Percentiles rank a stretch among this genome's conserved stretches.
Evolutionary conservation across 306 rosid genomes (phyloP).

Genomic region (Hippophae tibetana): DNA sequence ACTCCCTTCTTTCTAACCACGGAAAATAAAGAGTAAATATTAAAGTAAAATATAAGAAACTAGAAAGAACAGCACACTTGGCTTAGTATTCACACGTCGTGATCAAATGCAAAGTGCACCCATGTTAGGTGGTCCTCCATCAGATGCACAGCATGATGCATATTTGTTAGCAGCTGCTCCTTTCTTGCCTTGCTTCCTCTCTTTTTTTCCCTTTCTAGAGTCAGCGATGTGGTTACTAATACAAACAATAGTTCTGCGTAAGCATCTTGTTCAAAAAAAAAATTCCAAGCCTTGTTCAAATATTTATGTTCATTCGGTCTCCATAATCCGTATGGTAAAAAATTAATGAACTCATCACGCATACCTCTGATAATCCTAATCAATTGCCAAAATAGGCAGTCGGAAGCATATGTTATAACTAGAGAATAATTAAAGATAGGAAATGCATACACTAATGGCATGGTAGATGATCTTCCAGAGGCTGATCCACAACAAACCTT

Average conservation of each 20-base stretch:
- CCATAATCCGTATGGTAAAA: too few relatives aligned
- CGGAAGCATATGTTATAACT: not conserved
- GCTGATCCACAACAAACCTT: constrained; percentile 70
- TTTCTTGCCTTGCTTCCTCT: constrained; percentile 45
- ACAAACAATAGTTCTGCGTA: constrained; percentile 18
- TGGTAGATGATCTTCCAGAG: constrained; percentile 39
- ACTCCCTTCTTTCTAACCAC: too few relatives aligned
- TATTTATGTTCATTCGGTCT: too few relatives aligned
- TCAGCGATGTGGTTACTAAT: constrained; percentile 47
- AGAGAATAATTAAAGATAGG: constrained; percentile 10
- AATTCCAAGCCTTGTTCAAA: too few relatives aligned
- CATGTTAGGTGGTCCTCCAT: constrained; percentile 53
- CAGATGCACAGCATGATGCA: constrained; percentile 20
- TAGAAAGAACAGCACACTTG: not conserved
- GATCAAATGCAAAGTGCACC: constrained; percentile 77
- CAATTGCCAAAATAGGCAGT: not conserved
- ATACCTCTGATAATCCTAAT: too few relatives aligned
- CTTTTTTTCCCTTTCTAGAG: constrained; percentile 43
- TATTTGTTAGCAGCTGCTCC: constrained; percentile 26
- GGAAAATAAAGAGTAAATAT: too few relatives aligned
- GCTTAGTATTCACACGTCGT: constrained; percentile 20
- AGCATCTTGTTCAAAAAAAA: not conserved
- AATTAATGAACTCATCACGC: too few relatives aligned
- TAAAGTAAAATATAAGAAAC: too few relatives aligned
- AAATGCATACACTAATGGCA: constrained; percentile 41